Conservation (phyloP, 2,329 filamentous ascomycete species). For the Colletotrichum melonis region DNA sequence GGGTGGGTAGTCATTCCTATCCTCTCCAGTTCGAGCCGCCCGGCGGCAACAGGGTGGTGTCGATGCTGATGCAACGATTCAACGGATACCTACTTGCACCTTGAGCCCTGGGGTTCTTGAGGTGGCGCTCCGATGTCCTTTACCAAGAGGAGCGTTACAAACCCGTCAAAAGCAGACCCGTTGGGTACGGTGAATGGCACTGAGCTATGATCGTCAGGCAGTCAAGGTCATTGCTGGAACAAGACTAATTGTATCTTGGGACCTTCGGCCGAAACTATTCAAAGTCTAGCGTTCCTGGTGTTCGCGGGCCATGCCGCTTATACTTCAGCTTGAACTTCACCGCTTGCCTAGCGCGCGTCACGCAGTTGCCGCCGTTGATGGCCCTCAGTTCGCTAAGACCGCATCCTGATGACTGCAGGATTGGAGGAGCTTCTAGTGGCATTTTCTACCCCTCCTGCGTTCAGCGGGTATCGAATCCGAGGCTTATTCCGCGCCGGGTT, state of each 20-base stretch:
- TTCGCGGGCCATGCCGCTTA: neutral
- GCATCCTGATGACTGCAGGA: neutral
- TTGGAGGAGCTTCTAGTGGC: neutral
- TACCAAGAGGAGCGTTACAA: neutral
- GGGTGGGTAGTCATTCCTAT: neutral
- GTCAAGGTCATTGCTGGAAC: constrained; percentile 8
- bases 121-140: neutral
- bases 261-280: constrained; percentile 20
- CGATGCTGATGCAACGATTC: neutral
- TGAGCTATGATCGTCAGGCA: constrained; percentile 2
- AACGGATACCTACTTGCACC: too few relatives aligned
- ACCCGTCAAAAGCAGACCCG: neutral
- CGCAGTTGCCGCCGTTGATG: neutral
- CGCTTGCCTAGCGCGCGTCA: neutral
- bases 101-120: neutral
- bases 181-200: constrained; percentile 12
- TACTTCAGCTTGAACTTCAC: neutral
- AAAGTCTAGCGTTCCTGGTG: neutral
- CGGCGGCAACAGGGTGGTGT: neutral
- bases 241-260: neutral
- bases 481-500: too few relatives aligned
- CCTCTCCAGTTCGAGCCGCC: neutral
- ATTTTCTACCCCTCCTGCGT: neutral
- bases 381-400: neutral
- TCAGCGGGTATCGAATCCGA: neutral